These are phyloP conservation scores for Colletotrichum sp. DNA, from an alignment of 2,329 filamentous ascomycete genomes.

Conservation along the genomic window DNA sequence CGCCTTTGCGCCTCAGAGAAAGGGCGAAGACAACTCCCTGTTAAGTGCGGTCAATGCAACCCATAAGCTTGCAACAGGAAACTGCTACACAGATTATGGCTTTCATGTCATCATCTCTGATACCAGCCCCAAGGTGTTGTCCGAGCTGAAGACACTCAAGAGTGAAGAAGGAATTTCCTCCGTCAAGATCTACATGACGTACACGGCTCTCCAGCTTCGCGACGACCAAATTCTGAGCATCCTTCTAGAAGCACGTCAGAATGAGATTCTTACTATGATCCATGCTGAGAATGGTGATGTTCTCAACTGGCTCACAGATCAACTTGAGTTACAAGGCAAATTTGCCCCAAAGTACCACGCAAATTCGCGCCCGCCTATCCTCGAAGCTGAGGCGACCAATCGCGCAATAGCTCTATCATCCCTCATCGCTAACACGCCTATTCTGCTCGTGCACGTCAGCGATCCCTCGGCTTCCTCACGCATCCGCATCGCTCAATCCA, in stretches of 20 bases:
- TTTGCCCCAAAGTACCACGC: slow-evolving; percentile 57
- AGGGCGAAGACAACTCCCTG: slow-evolving; percentile 43
- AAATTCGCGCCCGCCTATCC: slow-evolving; percentile 27
- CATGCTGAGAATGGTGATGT: slow-evolving; percentile 60
- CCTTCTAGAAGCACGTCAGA: slow-evolving; percentile 46
- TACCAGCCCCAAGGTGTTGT: neutral
- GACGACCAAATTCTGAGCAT: slow-evolving; percentile 48
- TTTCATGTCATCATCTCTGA: neutral
- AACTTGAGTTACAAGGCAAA: slow-evolving; percentile 51
- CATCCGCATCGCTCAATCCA: slow-evolving; percentile 45
- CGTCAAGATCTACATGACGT: slow-evolving; percentile 59
- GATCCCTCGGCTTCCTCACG: slow-evolving; percentile 48
- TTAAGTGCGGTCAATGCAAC: slow-evolving; percentile 50
- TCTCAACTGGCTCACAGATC: slow-evolving; percentile 57
- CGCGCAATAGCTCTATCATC: slow-evolving; percentile 52
- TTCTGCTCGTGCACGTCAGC: slow-evolving; percentile 58
- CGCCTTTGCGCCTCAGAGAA: slow-evolving; percentile 59
- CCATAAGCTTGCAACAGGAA: slow-evolving; percentile 45
- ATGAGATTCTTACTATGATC: slow-evolving; percentile 47
- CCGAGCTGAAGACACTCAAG: neutral
- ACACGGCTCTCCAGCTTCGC: slow-evolving; percentile 51
- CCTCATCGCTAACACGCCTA: slow-evolving; percentile 52
- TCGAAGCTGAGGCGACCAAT: slow-evolving; percentile 55
- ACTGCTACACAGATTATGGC: slow-evolving; percentile 43
- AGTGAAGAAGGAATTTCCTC: slow-evolving; percentile 45